These are phyloP conservation scores for Colletotrichum aenigma DNA, from an alignment of 2,329 filamentous ascomycete genomes.

Conservation along the genomic window DNA sequence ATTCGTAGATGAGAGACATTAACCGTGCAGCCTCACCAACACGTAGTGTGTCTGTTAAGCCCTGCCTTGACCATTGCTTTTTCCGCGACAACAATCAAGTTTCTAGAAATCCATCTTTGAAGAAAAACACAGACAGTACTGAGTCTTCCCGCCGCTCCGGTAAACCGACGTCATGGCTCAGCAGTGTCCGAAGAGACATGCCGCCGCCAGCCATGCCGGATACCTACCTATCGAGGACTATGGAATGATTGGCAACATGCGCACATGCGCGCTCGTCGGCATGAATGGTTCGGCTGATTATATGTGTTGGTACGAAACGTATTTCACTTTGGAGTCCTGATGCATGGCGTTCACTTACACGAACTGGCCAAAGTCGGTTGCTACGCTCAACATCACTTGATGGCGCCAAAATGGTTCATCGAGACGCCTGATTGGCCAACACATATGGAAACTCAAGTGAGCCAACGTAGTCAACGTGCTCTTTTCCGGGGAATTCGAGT, in stretches of 20 bases:
- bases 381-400: neutral
- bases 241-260: conserved; percentile 82
- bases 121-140: neutral
- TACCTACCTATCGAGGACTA: conserved; percentile 75
- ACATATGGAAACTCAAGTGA: neutral
- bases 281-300: conserved; percentile 77
- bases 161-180: conserved; percentile 32
- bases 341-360: neutral
- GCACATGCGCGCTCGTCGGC: conserved; percentile 76
- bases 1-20: neutral
- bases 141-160: neutral
- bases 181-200: conserved; percentile 32
- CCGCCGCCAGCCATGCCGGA: conserved; percentile 40
- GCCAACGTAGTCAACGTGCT: neutral
- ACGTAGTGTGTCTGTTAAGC: neutral
- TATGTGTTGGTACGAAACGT: conserved; percentile 69
- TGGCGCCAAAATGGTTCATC: neutral
- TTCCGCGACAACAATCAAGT: neutral
- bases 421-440: neutral
- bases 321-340: neutral
- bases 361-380: neutral
- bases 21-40: neutral
- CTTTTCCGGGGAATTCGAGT: neutral
- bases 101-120: neutral
- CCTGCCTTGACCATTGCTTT: neutral